Percentiles rank a stretch among this genome's conserved stretches.
These are phyloP conservation scores for Dendrothele bispora DNA, from an alignment of 768 basidiomycete genomes.

Conservation along the genomic window DNA sequence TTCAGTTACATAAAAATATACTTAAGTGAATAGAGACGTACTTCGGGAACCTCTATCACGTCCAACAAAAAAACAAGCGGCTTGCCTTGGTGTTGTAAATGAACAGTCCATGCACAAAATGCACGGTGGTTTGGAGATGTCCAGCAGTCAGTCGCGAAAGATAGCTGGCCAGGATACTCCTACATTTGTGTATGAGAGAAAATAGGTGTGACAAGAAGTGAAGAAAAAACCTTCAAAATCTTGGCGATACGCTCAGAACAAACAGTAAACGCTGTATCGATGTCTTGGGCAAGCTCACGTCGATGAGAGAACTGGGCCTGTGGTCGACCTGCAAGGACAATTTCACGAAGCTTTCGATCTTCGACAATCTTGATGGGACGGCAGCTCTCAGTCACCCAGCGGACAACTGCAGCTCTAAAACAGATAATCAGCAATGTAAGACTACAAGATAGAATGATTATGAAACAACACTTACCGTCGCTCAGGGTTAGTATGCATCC, in stretches of 20 bases:
- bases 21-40: not conserved
- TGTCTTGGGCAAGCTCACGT: no score
- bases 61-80: conserved; percentile 24
- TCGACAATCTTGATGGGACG: conserved; percentile 24
- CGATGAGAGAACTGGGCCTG: conserved; percentile 21
- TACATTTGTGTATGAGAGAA: no score
- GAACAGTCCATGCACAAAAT: no score
- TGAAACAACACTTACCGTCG: conserved; percentile 2
- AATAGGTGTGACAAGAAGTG: no score
- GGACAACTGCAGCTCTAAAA: conserved; percentile 19
- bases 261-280: conserved; percentile 15
- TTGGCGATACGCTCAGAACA: no score
- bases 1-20: not conserved
- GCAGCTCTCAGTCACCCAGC: conserved; percentile 25
- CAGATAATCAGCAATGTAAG: not conserved
- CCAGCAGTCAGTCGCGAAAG: conserved; percentile 33
- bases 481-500: not conserved
- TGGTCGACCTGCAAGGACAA: conserved; percentile 27
- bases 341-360: conserved; percentile 22
- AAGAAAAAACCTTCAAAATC: conserved; percentile 15
- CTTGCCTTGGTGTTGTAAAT: conserved; percentile 19
- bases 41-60: conserved; percentile 25
- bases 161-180: conserved; percentile 24
- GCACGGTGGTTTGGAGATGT: no score
- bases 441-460: not conserved